Evolutionary conservation across 1,139 yeast genomes (phyloP).

Genomic region (Geotrichum citri-aurantii): DNA sequence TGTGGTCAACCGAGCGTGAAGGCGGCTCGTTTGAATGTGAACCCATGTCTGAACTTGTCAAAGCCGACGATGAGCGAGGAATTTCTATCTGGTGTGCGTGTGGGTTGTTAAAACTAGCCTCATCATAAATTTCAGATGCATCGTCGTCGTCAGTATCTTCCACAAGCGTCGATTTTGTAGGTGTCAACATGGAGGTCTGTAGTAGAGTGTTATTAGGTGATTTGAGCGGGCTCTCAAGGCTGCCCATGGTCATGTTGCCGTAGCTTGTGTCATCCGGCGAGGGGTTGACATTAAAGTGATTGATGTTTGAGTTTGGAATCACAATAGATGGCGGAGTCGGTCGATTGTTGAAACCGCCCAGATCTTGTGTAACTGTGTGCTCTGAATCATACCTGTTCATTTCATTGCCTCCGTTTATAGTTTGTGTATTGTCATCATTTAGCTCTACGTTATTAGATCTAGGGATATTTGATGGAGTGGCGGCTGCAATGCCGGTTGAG

Average conservation of each 20-base stretch:
- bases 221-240: neutral
- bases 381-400: neutral
- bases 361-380: conserved; percentile 20
- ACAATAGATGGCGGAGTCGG: neutral
- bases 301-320: neutral
- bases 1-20: neutral
- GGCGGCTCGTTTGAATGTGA: neutral
- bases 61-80: neutral
- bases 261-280: neutral
- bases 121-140: conserved; percentile 12
- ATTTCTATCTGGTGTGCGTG: conserved; percentile 3
- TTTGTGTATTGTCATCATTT: neutral
- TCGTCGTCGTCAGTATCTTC: conserved; percentile 31
- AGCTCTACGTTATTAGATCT: neutral
- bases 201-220: conserved; percentile 10
- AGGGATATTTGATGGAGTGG: conserved; percentile 19
- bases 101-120: neutral
- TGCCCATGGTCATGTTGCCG: neutral
- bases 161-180: conserved; percentile 13
- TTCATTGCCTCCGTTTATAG: neutral
- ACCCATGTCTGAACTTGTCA: neutral
- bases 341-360: neutral
- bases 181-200: conserved; percentile 12
- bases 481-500: neutral
- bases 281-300: neutral